Evolutionary conservation across 352 stramenopile genomes (phyloP).

Genomic region (Poterioochromonas sp.): DNA sequence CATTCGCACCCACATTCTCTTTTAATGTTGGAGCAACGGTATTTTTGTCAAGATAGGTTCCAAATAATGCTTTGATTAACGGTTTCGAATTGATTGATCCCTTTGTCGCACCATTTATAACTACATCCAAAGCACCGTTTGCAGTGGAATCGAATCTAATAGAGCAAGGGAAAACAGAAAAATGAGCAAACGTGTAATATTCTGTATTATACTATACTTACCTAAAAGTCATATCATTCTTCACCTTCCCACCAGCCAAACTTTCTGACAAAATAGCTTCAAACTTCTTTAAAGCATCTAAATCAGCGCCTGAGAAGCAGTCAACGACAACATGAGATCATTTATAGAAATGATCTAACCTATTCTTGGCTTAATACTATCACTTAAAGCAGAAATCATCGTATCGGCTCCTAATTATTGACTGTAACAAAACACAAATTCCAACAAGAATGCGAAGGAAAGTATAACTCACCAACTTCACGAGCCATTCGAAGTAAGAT

Average conservation of each 20-base stretch:
- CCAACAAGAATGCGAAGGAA: neutral
- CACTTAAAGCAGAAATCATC: conserved; percentile 47
- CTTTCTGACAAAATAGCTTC: conserved; percentile 15
- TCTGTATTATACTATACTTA: conserved; percentile 24
- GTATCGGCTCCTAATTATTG: conserved; percentile 37
- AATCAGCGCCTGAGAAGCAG: conserved; percentile 2
- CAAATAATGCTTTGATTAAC: neutral
- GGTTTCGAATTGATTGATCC: conserved; percentile 12
- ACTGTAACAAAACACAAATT: too few relatives aligned
- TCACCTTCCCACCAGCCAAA: conserved; percentile 24
- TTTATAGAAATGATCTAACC: neutral
- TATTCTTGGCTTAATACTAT: conserved; percentile 48
- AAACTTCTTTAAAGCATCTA: conserved; percentile 25
- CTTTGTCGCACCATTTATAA: conserved; percentile 32
- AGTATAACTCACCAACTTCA: conserved; percentile 34
- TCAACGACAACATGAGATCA: too few relatives aligned
- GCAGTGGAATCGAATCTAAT: neutral
- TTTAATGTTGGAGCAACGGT: conserved; percentile 17
- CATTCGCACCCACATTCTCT: neutral
- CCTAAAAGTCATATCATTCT: conserved; percentile 28
- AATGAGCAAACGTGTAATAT: too few relatives aligned
- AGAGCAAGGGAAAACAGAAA: neutral
- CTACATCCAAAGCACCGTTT: conserved; percentile 22
- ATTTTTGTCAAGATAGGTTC: neutral
- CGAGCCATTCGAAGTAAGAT: conserved; percentile 47